phyloP scores from a whole-genome alignment of 2,329 filamentous ascomycete genomes.

The Colletotrichum liriopes region DNA sequence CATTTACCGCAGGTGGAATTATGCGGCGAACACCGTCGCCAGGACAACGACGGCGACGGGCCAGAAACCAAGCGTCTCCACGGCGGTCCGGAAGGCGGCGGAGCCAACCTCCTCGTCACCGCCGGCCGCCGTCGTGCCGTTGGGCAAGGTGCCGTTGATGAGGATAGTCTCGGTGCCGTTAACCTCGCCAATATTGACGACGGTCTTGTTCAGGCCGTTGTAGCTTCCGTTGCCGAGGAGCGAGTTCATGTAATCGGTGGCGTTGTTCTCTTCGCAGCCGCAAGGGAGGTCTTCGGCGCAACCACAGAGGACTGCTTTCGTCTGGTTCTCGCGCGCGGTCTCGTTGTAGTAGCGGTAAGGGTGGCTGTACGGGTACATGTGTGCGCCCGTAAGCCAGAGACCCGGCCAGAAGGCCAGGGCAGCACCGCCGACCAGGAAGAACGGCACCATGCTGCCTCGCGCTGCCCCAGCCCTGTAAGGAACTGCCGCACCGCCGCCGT shows the following conservation, averaged over 20 bases:
- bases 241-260: slow-evolving; percentile 68
- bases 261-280: slow-evolving; percentile 63
- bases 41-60: slow-evolving; percentile 62
- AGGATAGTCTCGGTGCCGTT: slow-evolving; percentile 73
- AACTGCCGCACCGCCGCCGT: slow-evolving; percentile 74
- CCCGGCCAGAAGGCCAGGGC: slow-evolving; percentile 75
- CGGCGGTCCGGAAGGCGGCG: slow-evolving; percentile 51
- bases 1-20: slow-evolving; percentile 33
- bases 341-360: slow-evolving; percentile 69
- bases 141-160: slow-evolving; percentile 83
- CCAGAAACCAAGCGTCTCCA: slow-evolving; percentile 65
- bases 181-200: slow-evolving; percentile 71
- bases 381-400: slow-evolving; percentile 67
- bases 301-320: slow-evolving; percentile 72
- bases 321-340: slow-evolving; percentile 67
- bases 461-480: slow-evolving; percentile 72
- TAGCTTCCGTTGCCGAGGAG: slow-evolving; percentile 75
- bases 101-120: slow-evolving; percentile 54
- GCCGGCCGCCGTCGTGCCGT: slow-evolving; percentile 71
- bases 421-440: slow-evolving; percentile 65
- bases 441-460: slow-evolving; percentile 57
- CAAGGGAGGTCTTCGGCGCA: slow-evolving; percentile 70
- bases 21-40: slow-evolving; percentile 62
- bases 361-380: slow-evolving; percentile 72
- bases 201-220: slow-evolving; percentile 68